Base-by-base conservation (phyloP, 129 eudicot genomes). In the Calendula officinalis region DNA sequence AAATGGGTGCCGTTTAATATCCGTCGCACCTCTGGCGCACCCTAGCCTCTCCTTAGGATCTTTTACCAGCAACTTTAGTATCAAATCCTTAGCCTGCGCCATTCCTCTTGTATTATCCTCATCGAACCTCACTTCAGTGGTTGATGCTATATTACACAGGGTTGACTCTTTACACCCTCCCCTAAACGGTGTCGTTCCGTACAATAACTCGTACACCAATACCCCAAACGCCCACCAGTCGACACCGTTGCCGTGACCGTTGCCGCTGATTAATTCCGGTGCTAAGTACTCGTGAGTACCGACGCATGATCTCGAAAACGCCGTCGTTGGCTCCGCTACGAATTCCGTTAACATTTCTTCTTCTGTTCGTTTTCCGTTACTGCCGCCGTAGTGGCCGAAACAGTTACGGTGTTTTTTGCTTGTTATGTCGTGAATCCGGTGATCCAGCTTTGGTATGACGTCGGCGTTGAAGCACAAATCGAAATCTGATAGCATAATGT, bases 191-290 rank as follows among this genome's bases (percentile, higher is more conserved):
- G 98, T 92, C 64, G 55, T 74, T 2, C 98, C 98, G 48, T 82
- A 72, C 59, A 91, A 3, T 47, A 91, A 51, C 60, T 91, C 98
- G 40, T 87, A 87, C 2, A 91, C 22, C 56, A 91, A 75, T 3
- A 91, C 86, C 51, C 98, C 98, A 9, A 91, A 88, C n/a, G 98
- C 98, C 98, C 98, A 91, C 98, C 98, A 91, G 65, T 91, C 98
- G 1, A 91, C 98, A 0, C 94, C 98, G 79, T 74, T 85, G 11
- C 98, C 98, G 69, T 91, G 96, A 15, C 98, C 98, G 66, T 67
- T 57, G 2, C 98, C 98, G 46, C 30, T 52, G 12, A 85, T 82
- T 8, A 91, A 60, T 81, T 91, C 98, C 33, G 98, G 98, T 27
- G 98, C 91, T 41, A 91, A 69, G 34, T 91, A 91, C 67, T 91